phyloP scores from a whole-genome alignment of 257 asterid species.

The Apocynum venetum region DNA sequence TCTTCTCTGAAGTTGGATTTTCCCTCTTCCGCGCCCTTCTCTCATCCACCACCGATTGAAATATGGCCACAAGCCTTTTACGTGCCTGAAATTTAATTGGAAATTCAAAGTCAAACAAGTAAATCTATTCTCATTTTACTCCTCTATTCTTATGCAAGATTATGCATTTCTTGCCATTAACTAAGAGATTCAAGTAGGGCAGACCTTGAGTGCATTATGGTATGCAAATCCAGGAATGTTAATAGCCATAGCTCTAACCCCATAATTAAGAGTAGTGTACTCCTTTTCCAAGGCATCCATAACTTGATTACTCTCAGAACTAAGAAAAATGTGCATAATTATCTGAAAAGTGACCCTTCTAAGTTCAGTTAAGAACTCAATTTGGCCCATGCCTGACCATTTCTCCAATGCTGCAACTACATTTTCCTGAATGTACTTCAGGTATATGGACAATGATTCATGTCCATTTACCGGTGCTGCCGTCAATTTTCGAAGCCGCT shows the following conservation, averaged over 20 bases:
- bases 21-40: slow-evolving; percentile 43
- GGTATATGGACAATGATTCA: slow-evolving; percentile 62
- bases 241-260: slow-evolving; percentile 81
- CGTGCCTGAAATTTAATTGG: slow-evolving; percentile 55
- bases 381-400: slow-evolving; percentile 66
- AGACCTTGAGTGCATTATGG: slow-evolving; percentile 75
- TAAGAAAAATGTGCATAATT: slow-evolving; percentile 75
- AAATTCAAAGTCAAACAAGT: neutral
- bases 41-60: slow-evolving; percentile 50
- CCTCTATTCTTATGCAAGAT: neutral
- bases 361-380: slow-evolving; percentile 67
- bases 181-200: neutral
- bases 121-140: neutral
- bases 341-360: slow-evolving; percentile 77
- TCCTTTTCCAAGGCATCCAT: slow-evolving; percentile 76
- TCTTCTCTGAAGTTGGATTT: slow-evolving; percentile 24
- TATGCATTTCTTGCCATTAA: neutral
- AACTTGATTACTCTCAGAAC: slow-evolving; percentile 60
- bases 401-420: slow-evolving; percentile 54
- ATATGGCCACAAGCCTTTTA: slow-evolving; percentile 54
- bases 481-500: slow-evolving; percentile 64
- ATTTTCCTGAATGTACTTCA: slow-evolving; percentile 57
- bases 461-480: slow-evolving; percentile 85
- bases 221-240: slow-evolving; percentile 88
- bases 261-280: slow-evolving; percentile 65